Conservation (phyloP, 208 protist species). For the Trypanosoma cruzi region DNA sequence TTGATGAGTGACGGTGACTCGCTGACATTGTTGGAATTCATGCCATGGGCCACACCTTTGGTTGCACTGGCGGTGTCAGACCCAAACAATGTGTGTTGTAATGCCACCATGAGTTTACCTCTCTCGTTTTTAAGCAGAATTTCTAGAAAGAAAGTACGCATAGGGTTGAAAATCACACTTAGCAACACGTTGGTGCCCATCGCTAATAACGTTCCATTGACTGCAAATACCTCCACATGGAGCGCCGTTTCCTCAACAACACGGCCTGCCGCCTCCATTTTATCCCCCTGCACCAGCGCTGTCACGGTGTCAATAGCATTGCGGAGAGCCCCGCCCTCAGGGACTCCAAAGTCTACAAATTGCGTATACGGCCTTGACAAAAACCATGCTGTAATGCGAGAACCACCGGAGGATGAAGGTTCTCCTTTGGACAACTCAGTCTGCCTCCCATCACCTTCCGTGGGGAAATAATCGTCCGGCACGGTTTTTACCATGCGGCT, state of each 20-base stretch:
- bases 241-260: neutral
- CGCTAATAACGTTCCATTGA: conserved; percentile 26
- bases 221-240: conserved; percentile 3
- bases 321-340: conserved; percentile 3
- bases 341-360: neutral
- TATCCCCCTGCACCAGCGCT: conserved; percentile 15
- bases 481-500: conserved; percentile 21
- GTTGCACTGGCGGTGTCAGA: neutral
- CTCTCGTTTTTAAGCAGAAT: neutral
- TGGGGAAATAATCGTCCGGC: conserved; percentile 37
- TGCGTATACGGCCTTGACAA: neutral
- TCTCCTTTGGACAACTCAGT: neutral
- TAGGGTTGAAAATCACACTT: neutral
- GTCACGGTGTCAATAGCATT: neutral
- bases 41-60: neutral
- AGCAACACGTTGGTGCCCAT: conserved; percentile 13
- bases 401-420: neutral
- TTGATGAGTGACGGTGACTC: too few species aligned
- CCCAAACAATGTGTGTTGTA: neutral
- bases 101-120: neutral
- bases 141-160: conserved; percentile 11
- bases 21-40: neutral
- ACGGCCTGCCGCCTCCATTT: conserved; percentile 15
- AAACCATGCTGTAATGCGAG: neutral
- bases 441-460: neutral